Percentiles rank a stretch among this genome's conserved stretches.
These are phyloP conservation scores for Candida sojae DNA, from an alignment of 1,139 yeast genomes.

Conservation along the genomic window DNA sequence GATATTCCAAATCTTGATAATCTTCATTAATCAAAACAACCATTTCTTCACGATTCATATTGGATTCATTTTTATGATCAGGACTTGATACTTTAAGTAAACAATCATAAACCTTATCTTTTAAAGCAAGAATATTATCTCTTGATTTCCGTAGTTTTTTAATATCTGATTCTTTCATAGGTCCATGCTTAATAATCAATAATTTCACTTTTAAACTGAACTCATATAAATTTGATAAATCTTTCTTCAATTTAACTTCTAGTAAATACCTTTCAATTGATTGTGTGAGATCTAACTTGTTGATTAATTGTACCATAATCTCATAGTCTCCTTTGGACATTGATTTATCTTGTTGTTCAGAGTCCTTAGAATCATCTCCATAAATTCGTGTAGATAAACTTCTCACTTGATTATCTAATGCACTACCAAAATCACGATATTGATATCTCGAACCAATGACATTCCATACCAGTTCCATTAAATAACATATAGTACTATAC, in stretches of 20 bases:
- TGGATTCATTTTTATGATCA: not conserved
- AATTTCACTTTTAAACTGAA: not conserved
- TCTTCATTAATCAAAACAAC: conserved; percentile 12
- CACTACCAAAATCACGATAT: not conserved
- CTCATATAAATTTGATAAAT: not conserved
- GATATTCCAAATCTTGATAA: conserved; percentile 11
- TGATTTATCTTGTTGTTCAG: not conserved
- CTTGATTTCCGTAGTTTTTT: not conserved
- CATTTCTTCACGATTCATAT: conserved; percentile 14
- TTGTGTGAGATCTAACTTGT: not conserved
- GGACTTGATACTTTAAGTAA: not conserved
- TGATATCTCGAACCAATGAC: not conserved
- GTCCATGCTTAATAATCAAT: not conserved
- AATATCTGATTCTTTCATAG: not conserved
- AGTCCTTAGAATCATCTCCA: not conserved
- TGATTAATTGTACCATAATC: not conserved
- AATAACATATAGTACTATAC: conserved; percentile 11
- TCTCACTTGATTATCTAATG: not conserved
- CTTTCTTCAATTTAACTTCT: not conserved
- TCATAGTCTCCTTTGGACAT: not conserved
- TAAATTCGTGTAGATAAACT: not conserved
- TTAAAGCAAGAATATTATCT: not conserved
- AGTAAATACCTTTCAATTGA: not conserved
- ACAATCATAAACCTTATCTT: not conserved
- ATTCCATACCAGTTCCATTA: conserved; percentile 9